phyloP scores from a whole-genome alignment of 768 basidiomycete genomes.

The Boletus rubropictus region DNA sequence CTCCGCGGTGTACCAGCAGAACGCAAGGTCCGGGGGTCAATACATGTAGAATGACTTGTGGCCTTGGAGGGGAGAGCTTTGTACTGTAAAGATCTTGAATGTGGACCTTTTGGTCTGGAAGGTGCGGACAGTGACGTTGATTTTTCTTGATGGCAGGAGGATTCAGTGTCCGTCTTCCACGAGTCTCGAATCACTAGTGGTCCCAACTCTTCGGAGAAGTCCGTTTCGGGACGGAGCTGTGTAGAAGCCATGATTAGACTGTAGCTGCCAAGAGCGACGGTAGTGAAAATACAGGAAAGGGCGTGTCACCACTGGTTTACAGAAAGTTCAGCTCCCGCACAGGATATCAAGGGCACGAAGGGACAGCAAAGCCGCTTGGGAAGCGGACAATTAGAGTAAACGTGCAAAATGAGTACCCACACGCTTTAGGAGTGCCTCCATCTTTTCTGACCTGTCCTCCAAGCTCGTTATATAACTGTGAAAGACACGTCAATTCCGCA shows the following conservation, averaged over 20 bases:
- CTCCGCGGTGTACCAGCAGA: slow-evolving; percentile 22
- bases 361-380: not conserved
- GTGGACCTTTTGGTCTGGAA: slow-evolving; percentile 12
- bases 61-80: slow-evolving; percentile 5
- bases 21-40: slow-evolving; percentile 8
- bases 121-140: slow-evolving; percentile 17
- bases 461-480: slow-evolving; percentile 51
- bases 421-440: slow-evolving; percentile 49
- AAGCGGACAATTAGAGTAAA: not conserved
- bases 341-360: not conserved
- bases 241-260: slow-evolving; percentile 11
- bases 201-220: slow-evolving; percentile 60
- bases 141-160: slow-evolving; percentile 15
- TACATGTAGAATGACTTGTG: slow-evolving; percentile 3
- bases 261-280: not conserved
- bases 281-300: not conserved
- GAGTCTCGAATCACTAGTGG: slow-evolving; percentile 57
- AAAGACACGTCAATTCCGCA: not conserved
- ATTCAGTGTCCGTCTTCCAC: slow-evolving; percentile 43
- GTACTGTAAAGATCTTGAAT: slow-evolving; percentile 8
- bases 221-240: slow-evolving; percentile 57
- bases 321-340: not conserved
- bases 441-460: slow-evolving; percentile 53
- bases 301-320: not conserved
- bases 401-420: slow-evolving; percentile 30